phyloP scores from a whole-genome alignment of 495 filamentous ascomycete species.

The Aspergillus affinis region DNA sequence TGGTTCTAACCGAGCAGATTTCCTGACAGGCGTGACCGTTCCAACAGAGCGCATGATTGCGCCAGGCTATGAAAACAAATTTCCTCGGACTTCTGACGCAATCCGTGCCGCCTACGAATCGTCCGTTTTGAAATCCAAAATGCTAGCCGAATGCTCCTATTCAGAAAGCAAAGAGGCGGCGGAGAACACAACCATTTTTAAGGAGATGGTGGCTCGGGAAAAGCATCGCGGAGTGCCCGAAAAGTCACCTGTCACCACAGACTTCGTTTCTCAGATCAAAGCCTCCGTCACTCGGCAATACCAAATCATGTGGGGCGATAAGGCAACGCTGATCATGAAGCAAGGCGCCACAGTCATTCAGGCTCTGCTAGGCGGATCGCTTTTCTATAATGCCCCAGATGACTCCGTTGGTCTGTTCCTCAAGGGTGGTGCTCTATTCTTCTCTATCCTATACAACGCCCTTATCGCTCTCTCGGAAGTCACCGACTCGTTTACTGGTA shows the following conservation, averaged over 20 bases:
- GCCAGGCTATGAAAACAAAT: background rate
- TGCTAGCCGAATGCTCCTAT: conserved; percentile 27
- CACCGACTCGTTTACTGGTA: conserved; percentile 39
- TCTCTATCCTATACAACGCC: conserved; percentile 48
- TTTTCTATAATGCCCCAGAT: conserved; percentile 35
- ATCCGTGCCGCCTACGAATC: background rate
- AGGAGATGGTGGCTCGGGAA: conserved; percentile 42
- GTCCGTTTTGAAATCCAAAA: background rate
- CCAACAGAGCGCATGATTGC: background rate
- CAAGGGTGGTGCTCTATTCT: conserved; percentile 46
- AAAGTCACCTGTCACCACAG: background rate
- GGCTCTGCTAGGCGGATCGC: conserved; percentile 10
- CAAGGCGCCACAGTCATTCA: background rate
- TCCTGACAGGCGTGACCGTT: background rate
- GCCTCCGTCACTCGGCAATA: background rate
- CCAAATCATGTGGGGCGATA: background rate
- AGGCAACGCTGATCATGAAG: background rate
- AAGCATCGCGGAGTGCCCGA: conserved; percentile 28
- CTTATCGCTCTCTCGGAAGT: conserved; percentile 55
- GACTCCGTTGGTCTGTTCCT: conserved; percentile 48
- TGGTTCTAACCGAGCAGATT: background rate
- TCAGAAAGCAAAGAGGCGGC: conserved; percentile 41
- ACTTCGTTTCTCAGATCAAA: background rate
- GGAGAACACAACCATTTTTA: conserved; percentile 44
- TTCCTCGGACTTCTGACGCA: background rate